A percentile compares a stretch with the other conserved stretches of the same genome.
These are phyloP conservation scores for Rostrohypoxylon terebratum DNA, from an alignment of 495 filamentous ascomycete species.

Conservation along the genomic window DNA sequence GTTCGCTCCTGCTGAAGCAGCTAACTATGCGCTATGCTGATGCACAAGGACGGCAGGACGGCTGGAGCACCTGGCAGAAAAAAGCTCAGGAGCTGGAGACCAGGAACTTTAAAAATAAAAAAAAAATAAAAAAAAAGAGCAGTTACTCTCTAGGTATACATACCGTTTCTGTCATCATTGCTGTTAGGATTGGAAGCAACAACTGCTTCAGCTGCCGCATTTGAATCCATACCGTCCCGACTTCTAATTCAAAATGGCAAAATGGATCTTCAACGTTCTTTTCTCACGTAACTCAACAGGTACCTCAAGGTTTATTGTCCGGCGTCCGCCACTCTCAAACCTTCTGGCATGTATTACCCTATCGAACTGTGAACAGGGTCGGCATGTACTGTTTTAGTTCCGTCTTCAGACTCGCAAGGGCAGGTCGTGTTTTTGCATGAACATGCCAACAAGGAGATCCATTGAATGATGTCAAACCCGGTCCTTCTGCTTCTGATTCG, in stretches of 20 bases:
- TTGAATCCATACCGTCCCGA: slow-evolving; percentile 37
- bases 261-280: not conserved
- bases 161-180: slow-evolving; percentile 21
- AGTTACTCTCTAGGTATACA: not conserved
- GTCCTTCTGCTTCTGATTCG: slow-evolving; percentile 5
- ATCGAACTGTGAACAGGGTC: slow-evolving; percentile 17
- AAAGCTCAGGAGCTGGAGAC: not conserved
- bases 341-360: not conserved
- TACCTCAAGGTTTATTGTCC: not conserved
- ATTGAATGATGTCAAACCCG: slow-evolving; percentile 31
- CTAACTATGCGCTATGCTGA: not conserved
- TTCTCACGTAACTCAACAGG: not conserved
- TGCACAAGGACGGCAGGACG: slow-evolving; percentile 1
- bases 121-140: no score
- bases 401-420: slow-evolving; percentile 39
- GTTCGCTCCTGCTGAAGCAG: slow-evolving; percentile 18
- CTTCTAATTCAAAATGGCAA: not conserved
- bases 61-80: not conserved
- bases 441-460: slow-evolving; percentile 30
- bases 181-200: slow-evolving; percentile 28
- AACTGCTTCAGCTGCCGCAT: slow-evolving; percentile 14
- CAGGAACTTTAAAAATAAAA: not conserved
- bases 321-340: slow-evolving; percentile 19
- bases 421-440: slow-evolving; percentile 35
- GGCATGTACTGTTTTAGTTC: slow-evolving; percentile 30